Conservation (phyloP, 257 asterid species). For the Echium plantagineum region DNA sequence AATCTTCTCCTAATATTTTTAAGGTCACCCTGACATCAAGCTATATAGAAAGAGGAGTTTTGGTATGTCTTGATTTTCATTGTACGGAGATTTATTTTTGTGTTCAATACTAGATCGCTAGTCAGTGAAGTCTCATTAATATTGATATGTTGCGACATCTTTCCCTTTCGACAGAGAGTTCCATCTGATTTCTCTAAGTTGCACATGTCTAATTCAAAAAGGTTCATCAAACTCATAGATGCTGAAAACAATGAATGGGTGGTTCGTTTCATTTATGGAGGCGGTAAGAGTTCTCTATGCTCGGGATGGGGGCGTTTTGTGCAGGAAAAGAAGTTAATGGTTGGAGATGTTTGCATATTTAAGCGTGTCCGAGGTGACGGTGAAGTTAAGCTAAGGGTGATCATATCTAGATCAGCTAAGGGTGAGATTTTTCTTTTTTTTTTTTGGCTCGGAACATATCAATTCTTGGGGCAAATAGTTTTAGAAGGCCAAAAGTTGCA, state of each 20-base stretch:
- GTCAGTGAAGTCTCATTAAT: background rate
- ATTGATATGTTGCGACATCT: background rate
- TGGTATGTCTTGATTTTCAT: background rate
- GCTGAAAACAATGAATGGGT: slow-evolving; percentile 7
- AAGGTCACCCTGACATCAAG: background rate
- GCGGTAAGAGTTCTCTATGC: too few species aligned
- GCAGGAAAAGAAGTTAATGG: slow-evolving; percentile 4
- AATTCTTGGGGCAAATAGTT: too few species aligned
- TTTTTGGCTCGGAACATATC: too few species aligned
- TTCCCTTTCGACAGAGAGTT: slow-evolving; percentile 6
- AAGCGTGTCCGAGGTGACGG: slow-evolving; percentile 3
- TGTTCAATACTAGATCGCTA: too few species aligned
- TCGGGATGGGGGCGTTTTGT: slow-evolving; percentile 8
- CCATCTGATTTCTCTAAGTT: slow-evolving; percentile 4
- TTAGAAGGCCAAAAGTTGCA: too few species aligned
- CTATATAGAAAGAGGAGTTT: background rate
- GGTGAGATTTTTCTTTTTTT: too few species aligned
- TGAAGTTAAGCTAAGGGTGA: slow-evolving; percentile 3
- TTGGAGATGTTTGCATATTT: slow-evolving; percentile 13
- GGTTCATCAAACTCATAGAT: slow-evolving; percentile 4
- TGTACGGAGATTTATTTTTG: background rate
- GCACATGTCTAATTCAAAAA: background rate
- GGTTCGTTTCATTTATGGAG: background rate
- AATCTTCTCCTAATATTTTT: background rate
- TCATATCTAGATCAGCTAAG: background rate